Base-by-base conservation (phyloP, 768 basidiomycete genomes). In the Leucosporidium creatinivorum region DNA sequence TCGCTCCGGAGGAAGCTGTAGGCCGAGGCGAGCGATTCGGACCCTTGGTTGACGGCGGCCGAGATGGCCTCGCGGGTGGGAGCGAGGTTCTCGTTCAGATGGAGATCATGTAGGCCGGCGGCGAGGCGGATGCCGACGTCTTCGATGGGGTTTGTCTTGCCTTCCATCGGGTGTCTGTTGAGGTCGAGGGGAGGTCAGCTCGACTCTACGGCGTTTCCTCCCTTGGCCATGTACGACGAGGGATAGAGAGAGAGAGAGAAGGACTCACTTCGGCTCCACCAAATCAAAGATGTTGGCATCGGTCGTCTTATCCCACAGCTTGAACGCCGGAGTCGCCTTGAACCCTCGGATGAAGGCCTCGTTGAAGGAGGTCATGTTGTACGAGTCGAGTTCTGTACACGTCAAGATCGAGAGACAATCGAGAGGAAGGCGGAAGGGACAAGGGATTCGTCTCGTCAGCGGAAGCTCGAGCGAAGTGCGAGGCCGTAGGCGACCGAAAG, bases 241-340 rank as follows among this genome's bases (percentile, higher is more conserved):
- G 10, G 39, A 15, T 9, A 44, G 52, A 17, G 25, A 8, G n/a
- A 25, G 48, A 61, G 21, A 73, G 30, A 49, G 48, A 23, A 23
- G 71, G 21, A 76, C 81, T 31, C 68, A 92, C 91, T 89, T 82
- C 47, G 94, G 89, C 77, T 99, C 96, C 62, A 94, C 84, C 58
- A 98, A 89, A 76, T 99, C 96, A 76, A 99, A 99, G 17, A 98
- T 79, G 69, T 91, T 81, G 1, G 91, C 88, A 78, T 99, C 96
- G 1, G 96, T 98, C 50, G 86, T 84, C 55, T 84, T 81, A 59
- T 97, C 86, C 96, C 96, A 99, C 4, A 91, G 85, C 62, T 88
- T 85, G 77, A 86, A 93, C 0, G 93, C 92, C 72, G 87, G 85
- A 31, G 94, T 93, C 72, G 82, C 83, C 78, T 85, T 89, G 79